phyloP scores from a whole-genome alignment of 768 basidiomycete species.

The Leccinum pellstonianum region DNA sequence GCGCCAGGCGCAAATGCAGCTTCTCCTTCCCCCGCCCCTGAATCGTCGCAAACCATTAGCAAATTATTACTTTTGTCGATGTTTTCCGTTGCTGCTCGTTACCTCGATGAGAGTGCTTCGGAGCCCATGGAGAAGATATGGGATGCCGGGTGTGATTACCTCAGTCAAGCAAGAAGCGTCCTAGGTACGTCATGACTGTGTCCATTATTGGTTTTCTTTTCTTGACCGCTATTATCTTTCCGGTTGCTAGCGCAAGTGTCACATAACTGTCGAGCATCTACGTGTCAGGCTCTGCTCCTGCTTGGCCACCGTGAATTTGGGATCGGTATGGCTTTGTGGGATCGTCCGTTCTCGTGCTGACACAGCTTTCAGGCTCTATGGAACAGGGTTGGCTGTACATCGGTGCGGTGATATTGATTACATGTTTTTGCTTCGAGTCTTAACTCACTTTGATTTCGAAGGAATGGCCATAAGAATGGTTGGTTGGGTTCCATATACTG shows the following conservation, averaged over 20 bases:
- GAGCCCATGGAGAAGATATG: constrained; percentile 59
- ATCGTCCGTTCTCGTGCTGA: constrained; percentile 12
- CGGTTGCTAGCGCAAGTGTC: constrained; percentile 53
- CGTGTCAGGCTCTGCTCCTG: constrained; percentile 78
- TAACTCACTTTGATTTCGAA: constrained; percentile 18
- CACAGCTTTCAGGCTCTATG: constrained; percentile 49
- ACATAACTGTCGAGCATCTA: constrained; percentile 67
- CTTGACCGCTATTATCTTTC: constrained; percentile 3
- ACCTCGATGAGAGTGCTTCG: constrained; percentile 48
- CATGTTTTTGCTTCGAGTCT: background rate
- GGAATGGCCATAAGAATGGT: constrained; percentile 80
- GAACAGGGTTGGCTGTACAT: constrained; percentile 85
- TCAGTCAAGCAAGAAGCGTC: constrained; percentile 59
- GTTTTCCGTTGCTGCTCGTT: constrained; percentile 79
- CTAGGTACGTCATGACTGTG: constrained; percentile 46
- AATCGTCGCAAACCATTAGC: constrained; percentile 61
- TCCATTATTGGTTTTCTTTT: background rate
- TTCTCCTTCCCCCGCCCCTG: constrained; percentile 30
- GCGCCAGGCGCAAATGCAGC: constrained; percentile 19
- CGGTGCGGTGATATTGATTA: constrained; percentile 39
- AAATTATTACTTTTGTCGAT: constrained; percentile 75
- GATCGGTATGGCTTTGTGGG: constrained; percentile 48
- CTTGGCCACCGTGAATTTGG: constrained; percentile 85
- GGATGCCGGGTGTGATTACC: constrained; percentile 66
- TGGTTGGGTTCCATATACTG: constrained; percentile 25